phyloP scores from a whole-genome alignment of 2,329 filamentous ascomycete genomes.

The Plenodomus biglobosus region DNA sequence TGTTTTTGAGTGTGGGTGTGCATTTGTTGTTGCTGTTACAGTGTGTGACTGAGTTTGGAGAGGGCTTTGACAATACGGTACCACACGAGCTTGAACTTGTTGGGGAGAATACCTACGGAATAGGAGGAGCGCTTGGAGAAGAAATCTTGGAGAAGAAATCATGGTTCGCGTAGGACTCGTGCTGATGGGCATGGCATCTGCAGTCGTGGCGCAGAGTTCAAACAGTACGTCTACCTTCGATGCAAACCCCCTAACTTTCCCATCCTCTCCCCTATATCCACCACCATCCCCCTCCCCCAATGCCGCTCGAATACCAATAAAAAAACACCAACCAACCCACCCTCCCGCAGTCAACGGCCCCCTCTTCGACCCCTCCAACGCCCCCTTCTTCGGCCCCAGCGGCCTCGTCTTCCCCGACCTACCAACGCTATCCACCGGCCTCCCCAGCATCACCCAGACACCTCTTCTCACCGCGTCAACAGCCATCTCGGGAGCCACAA shows the following conservation, averaged over 20 bases:
- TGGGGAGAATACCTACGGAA: too few relatives aligned
- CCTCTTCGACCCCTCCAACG: conserved; percentile 20
- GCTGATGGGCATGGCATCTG: conserved; percentile 11
- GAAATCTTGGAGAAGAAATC: too few relatives aligned
- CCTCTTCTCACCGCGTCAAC: conserved; percentile 9
- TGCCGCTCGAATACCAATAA: too few relatives aligned
- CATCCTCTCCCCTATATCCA: too few relatives aligned
- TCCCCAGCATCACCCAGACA: conserved; percentile 8
- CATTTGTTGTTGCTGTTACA: too few relatives aligned
- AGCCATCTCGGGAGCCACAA: conserved; percentile 5
- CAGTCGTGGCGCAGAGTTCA: conserved; percentile 10
- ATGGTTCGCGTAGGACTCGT: conserved; percentile 17
- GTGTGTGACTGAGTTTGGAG: too few relatives aligned
- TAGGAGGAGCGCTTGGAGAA: too few relatives aligned
- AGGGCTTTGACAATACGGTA: too few relatives aligned
- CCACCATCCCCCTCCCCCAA: too few relatives aligned
- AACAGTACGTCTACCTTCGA: conserved; percentile 8
- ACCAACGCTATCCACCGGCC: conserved; percentile 14
- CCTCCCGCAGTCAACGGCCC: conserved; percentile 27
- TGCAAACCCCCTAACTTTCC: not conserved
- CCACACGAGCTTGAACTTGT: too few relatives aligned
- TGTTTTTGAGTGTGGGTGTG: too few relatives aligned
- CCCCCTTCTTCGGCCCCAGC: conserved; percentile 20
- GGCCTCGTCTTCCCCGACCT: conserved; percentile 9
- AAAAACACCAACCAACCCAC: too few relatives aligned